Evolutionary conservation across 1,139 yeast species (phyloP), one percentile per base, ranked within the genome.

Genomic region (Blastobotrys petasosporus): DNA sequence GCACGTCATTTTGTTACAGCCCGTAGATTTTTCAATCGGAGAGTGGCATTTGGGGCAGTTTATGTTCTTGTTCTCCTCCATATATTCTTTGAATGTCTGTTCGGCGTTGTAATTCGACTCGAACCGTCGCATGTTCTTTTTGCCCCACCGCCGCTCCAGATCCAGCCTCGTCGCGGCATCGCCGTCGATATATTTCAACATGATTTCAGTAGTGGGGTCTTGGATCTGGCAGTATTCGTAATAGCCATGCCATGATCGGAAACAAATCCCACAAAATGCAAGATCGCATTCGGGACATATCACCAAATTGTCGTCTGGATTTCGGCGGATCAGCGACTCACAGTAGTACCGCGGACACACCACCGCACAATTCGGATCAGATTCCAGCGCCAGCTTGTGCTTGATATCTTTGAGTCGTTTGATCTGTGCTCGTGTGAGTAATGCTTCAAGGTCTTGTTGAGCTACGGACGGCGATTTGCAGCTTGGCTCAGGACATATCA

Each of bases 1-100:
- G 56, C 88, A 81, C 29, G 68, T 71, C 82, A 82, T 80, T 56
- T 79, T 80, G 57, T 82, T 80, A 59, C 88, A 82, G 2, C 88
- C 88, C 55, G 78, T 83, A 12, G 73, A 64, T 52, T 78, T 72
- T 51, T 80, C 80, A n/a, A 79, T 75, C 2, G 74, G 74, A 1
- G 75, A 59, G 9, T 61, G 60, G 56, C 88, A 82, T 2, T 65
- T 64, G 0, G 90, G 87, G 54, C 87, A 82, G 42, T 76, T 60
- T 28, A 69, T 71, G 7, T 73, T 67, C 9, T 67, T 67, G 17
- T 68, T 70, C 9, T 66, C 65, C 13, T 58, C 60, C 41, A 80
- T 59, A 51, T 77, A 68, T 39, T 71, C 68, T 44, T 72, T 67
- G 55, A 81, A 73, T 39, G 74, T 56, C 48, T 65, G 62, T 42